Conservation (phyloP, 2,329 filamentous ascomycete species). For the Penicillium sp. region DNA sequence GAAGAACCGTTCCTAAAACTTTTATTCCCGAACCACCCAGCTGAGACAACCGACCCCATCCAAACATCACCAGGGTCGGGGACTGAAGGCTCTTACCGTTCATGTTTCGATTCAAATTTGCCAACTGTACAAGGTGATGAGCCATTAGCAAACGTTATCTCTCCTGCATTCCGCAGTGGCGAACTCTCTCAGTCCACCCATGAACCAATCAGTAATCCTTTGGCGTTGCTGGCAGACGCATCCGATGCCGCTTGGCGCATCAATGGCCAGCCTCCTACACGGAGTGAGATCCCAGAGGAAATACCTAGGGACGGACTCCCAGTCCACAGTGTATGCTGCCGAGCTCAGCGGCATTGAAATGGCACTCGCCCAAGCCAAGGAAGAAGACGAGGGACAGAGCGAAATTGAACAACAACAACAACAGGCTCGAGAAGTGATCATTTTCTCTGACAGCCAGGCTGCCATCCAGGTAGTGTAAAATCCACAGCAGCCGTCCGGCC, state of each 20-base stretch:
- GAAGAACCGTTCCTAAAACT: neutral
- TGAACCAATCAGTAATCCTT: slow-evolving; percentile 28
- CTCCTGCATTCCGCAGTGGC: neutral
- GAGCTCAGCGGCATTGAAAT: too few species aligned
- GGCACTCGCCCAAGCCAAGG: too few species aligned
- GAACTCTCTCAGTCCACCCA: slow-evolving; percentile 1
- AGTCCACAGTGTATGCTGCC: too few species aligned
- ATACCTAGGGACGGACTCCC: too few species aligned
- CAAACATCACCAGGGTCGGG: neutral
- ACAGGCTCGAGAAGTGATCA: too few species aligned
- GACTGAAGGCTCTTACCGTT: neutral
- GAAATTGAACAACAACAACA: too few species aligned
- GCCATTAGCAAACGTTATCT: neutral
- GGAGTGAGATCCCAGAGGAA: too few species aligned
- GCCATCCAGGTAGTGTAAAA: too few species aligned
- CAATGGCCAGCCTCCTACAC: too few species aligned
- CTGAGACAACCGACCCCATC: neutral
- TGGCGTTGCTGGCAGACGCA: slow-evolving; percentile 28
- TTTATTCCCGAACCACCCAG: neutral
- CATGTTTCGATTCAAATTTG: neutral
- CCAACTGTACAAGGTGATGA: neutral
- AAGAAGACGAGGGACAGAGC: too few species aligned
- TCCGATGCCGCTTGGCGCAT: slow-evolving; percentile 24
- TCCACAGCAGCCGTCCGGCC: too few species aligned
- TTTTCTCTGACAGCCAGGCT: too few species aligned